Evolutionary conservation across 2,329 filamentous ascomycete genomes (phyloP), one percentile per base, ranked within the genome.

Genomic region (Pseudocercospora ulei): DNA sequence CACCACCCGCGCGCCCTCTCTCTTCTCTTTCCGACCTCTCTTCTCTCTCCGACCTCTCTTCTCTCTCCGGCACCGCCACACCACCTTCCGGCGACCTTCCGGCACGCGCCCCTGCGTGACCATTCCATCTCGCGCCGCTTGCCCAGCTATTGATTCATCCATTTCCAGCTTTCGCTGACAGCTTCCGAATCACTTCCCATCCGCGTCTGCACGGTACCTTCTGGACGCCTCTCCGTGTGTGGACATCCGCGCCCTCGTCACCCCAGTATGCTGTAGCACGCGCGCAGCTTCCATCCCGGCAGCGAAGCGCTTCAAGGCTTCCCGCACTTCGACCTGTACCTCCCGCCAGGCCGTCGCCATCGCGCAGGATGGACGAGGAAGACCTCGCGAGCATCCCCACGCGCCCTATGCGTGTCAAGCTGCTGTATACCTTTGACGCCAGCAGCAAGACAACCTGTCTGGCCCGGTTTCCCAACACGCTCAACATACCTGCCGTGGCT

Each of bases 361-460:
- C 39, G 28, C 43, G 38, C 39, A 46, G 34, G 19, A 56, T 55
- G 51, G 54, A 54, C 39, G 47, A 48, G 34, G 52, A 43, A 28
- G 52, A 52, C 17, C 55, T 58, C 31, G 53, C 49, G 38, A 54
- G 58, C 39, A 56, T 62, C 19, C 58, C 58, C 11, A 61, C 59
- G 49, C 58, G 59, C 51, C 60, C 63, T 29, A 70, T 71, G 68
- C 63, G 67, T 63, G 87, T 96, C 63, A 96, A 96, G 71, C 82
- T 96, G 34, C 78, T 93, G 45, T 98, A 96, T 65, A 94, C 86
- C 19, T 95, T 96, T 65, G 87, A 96, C 61, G 78, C 80, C 57
- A 80, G 88, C 51, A 80, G 77, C 65, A 86, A 86, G 63, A 80
- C 85, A 48, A 87, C 88, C 58, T 95, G 86, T 62, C 72, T 98